Evolutionary conservation across 2,329 filamentous ascomycete genomes (phyloP), one percentile per base, ranked within the genome.

Genomic region (Pseudogymnoascus sp.): DNA sequence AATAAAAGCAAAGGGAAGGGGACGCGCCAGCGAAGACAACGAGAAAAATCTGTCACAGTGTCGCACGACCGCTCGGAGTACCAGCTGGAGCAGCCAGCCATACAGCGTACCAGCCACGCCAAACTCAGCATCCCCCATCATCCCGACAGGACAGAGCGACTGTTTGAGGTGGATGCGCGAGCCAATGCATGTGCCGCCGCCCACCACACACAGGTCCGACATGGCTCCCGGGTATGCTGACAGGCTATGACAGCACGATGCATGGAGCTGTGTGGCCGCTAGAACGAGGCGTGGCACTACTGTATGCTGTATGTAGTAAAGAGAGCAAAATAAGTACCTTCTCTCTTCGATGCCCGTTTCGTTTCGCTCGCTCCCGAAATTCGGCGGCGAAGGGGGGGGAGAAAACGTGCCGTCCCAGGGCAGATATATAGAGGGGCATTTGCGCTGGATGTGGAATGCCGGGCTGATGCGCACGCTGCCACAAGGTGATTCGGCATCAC

Each of bases 211-310:
- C 19, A 45, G 7, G 39, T 8, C 21, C 39, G 39, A 45, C 39
- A 45, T 19, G 39, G 39, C 39, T 45, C 39, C 35, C 19, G 19
- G 39, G 39, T 45, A 45, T 26, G 39, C 39, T 45, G 39, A 45
- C 39, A 45, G 39, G 19, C 39, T 45, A 45, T 45, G 39, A 45
- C 39, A 45, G 39, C 39, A 45, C 39, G 39, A 45, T 45, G 39
- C 39, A 45, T 45, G 19, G 39, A 45, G 39, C 39, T 45, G 39
- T 45, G 39, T 45, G 21, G 19, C 39, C 19, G 39, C 39, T 45
- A 45, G 21, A 45, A 21, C 3, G 21, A 23, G 6, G 39, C 39
- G 39, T 26, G 39, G 19, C 39, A 45, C 39, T 45, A 45, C 39
- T 45, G 39, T 45, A 45, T n/a, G 19, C n/a, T n/a, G n/a, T n/a